A percentile compares a stretch with the other conserved stretches of the same genome.
Conservation (phyloP, 805 yeast genomes). For the Candida yuanshanica region DNA sequence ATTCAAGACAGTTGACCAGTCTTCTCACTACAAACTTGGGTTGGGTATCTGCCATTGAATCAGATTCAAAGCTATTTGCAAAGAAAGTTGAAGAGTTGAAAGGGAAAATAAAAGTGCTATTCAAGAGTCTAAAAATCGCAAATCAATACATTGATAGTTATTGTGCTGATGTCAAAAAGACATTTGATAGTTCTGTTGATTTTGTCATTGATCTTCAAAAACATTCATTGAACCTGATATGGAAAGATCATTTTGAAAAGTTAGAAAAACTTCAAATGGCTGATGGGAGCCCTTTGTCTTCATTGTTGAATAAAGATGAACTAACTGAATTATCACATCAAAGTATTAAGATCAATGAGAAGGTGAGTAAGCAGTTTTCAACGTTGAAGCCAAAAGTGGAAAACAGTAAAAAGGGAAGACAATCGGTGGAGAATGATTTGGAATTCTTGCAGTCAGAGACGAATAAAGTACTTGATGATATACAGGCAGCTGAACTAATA, state of each 20-base stretch:
- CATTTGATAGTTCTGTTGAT: conserved; percentile 33
- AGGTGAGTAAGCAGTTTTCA: conserved; percentile 18
- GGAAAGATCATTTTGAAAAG: conserved; percentile 12
- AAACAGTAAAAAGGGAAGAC: conserved; percentile 29
- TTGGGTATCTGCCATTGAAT: conserved; percentile 44
- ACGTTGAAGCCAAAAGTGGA: conserved; percentile 31
- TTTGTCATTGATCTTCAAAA: conserved; percentile 33
- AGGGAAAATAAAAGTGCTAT: conserved; percentile 34
- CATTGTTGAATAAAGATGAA: conserved; percentile 8
- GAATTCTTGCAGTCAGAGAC: conserved; percentile 38
- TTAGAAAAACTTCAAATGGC: conserved; percentile 8
- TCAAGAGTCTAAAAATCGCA: conserved; percentile 41
- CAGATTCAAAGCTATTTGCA: conserved; percentile 33
- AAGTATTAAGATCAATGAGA: conserved; percentile 15
- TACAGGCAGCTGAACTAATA: conserved; percentile 15
- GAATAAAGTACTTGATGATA: conserved; percentile 20
- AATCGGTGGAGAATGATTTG: conserved; percentile 35
- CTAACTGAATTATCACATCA: conserved; percentile 27
- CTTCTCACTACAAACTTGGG: conserved; percentile 41
- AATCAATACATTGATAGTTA: conserved; percentile 45
- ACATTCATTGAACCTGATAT: conserved; percentile 31
- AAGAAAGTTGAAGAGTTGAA: conserved; percentile 26
- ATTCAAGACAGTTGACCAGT: conserved; percentile 22
- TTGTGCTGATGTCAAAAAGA: conserved; percentile 43
- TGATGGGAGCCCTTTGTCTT: conserved; percentile 8